Percentiles rank a stretch among this genome's conserved stretches.
These are phyloP conservation scores for Rhodamnia argentea DNA, from an alignment of 345 rosid species.

Conservation along the genomic window DNA sequence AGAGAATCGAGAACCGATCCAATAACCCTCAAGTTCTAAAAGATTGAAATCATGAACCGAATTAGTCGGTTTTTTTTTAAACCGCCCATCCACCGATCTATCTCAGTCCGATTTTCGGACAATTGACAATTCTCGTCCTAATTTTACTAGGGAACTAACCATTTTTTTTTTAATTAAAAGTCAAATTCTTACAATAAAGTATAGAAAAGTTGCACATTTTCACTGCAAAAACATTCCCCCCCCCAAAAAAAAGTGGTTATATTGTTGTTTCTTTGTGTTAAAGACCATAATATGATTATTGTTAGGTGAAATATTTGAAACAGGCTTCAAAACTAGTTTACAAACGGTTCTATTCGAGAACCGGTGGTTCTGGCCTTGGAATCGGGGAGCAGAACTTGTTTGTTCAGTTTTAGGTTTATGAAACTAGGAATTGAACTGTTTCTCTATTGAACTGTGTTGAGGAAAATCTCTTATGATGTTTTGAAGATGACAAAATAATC, in stretches of 20 bases:
- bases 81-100: not conserved
- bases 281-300: not conserved
- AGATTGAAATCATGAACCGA: not conserved
- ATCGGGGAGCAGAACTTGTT: not conserved
- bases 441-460: not conserved
- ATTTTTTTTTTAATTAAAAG: not conserved
- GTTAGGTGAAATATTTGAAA: not conserved
- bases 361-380: not conserved
- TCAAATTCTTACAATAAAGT: not conserved
- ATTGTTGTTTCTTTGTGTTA: not conserved
- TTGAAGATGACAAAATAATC: too few relatives aligned
- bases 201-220: not conserved
- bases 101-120: accelerated
- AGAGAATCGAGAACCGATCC: not conserved
- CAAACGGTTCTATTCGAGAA: not conserved
- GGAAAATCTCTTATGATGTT: too few relatives aligned
- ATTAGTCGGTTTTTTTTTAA: not conserved
- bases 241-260: not conserved
- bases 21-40: not conserved
- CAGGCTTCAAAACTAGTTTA: not conserved
- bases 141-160: not conserved
- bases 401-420: not conserved
- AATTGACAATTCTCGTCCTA: not conserved
- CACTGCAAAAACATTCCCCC: not conserved
- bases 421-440: not conserved